Evolutionary conservation across 1,284 basidiomycete genomes (phyloP).

Genomic region (Cronartium quercuum): DNA sequence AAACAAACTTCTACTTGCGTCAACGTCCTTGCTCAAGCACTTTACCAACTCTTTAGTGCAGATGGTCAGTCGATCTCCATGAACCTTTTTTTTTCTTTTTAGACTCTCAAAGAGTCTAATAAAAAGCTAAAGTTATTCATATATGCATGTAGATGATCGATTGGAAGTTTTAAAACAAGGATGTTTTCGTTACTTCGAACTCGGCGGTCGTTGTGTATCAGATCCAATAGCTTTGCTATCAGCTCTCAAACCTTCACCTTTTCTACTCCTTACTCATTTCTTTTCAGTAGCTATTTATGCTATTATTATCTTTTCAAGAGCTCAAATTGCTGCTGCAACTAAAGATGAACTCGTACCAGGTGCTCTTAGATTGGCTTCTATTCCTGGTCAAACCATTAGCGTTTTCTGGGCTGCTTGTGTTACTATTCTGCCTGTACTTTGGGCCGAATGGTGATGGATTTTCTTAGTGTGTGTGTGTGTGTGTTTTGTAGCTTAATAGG

Average conservation of each 20-base stretch:
- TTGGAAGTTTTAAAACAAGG: conserved; percentile 80
- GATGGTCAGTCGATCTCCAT: conserved; percentile 51
- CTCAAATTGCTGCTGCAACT: conserved; percentile 54
- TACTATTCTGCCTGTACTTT: conserved; percentile 76
- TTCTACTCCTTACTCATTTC: conserved; percentile 81
- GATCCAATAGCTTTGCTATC: conserved; percentile 83
- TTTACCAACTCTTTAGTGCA: conserved; percentile 82
- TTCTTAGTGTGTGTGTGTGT: neutral
- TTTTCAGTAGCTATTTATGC: conserved; percentile 91
- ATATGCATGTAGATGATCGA: conserved; percentile 55
- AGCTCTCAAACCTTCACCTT: conserved; percentile 65
- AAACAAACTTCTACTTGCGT: conserved; percentile 75
- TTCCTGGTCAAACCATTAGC: neutral
- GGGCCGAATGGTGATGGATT: conserved; percentile 58
- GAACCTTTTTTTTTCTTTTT: neutral
- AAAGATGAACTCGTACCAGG: neutral
- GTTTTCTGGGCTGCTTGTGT: conserved; percentile 74
- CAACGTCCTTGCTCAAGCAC: conserved; percentile 80
- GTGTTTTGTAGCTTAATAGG: neutral
- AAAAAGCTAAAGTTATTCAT: neutral
- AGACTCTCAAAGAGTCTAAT: neutral
- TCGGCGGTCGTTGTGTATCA: conserved; percentile 77
- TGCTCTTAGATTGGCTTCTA: neutral
- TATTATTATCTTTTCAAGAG: conserved; percentile 63
- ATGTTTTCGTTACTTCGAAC: conserved; percentile 96